A percentile compares a stretch with the other conserved stretches of the same genome.
Evolutionary conservation across 768 basidiomycete species (phyloP).

Genomic region (Kwoniella dejecticola): DNA sequence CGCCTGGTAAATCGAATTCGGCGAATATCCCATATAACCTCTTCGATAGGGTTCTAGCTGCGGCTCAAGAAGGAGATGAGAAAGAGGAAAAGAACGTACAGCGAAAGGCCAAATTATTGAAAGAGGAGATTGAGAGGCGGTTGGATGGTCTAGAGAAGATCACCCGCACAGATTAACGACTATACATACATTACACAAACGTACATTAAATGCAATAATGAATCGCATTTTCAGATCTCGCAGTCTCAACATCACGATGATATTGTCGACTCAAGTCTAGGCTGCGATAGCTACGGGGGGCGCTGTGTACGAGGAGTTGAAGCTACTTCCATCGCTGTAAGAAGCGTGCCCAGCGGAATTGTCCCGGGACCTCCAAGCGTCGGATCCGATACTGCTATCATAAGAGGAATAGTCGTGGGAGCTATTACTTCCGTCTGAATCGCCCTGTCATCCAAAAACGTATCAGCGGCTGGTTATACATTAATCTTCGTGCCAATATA

Average conservation of each 20-base stretch:
- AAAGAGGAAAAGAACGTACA: conserved; percentile 37
- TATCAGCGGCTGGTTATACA: too few species aligned
- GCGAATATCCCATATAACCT: conserved; percentile 41
- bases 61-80: conserved; percentile 38
- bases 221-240: background rate
- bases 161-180: background rate
- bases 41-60: conserved; percentile 42
- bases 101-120: conserved; percentile 28
- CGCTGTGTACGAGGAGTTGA: background rate
- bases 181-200: too few species aligned
- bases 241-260: background rate
- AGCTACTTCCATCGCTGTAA: too few species aligned
- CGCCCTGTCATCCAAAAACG: too few species aligned
- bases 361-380: too few species aligned
- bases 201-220: conserved; percentile 14
- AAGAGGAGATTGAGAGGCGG: conserved; percentile 26
- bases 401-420: background rate
- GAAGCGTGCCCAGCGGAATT: too few species aligned
- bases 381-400: too few species aligned
- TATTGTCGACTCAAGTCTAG: background rate
- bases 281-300: background rate
- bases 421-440: background rate
- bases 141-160: conserved; percentile 12
- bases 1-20: conserved; percentile 16
- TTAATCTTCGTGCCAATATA: too few species aligned